Evolutionary conservation across 2,329 filamentous ascomycete species (phyloP).

Genomic region (Fusarium ambrosium): DNA sequence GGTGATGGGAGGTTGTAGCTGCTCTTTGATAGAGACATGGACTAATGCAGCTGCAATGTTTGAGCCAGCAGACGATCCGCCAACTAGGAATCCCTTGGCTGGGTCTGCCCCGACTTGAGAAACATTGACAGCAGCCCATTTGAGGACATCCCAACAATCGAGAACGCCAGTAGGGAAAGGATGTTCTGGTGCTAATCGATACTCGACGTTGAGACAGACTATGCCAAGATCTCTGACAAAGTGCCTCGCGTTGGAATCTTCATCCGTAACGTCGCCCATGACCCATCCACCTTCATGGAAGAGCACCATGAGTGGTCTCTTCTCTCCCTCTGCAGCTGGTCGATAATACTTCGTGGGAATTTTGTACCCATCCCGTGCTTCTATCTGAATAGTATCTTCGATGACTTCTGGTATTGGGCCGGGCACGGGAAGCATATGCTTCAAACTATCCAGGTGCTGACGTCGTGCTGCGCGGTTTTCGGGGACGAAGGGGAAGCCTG

Average conservation of each 20-base stretch:
- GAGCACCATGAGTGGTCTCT: neutral
- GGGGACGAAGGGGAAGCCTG: neutral
- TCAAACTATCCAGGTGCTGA: neutral
- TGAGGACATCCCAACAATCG: constrained; percentile 10
- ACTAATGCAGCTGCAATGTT: neutral
- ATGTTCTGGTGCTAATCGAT: constrained; percentile 7
- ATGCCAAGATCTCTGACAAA: neutral
- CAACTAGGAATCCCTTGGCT: neutral
- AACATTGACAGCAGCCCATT: constrained; percentile 6
- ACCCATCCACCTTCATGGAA: constrained; percentile 10
- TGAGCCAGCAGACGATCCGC: constrained; percentile 1
- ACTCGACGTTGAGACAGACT: neutral
- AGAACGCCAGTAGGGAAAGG: constrained; percentile 1
- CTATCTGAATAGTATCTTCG: neutral
- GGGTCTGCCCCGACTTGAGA: neutral
- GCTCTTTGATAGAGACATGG: neutral
- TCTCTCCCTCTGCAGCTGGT: neutral
- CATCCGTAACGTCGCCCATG: neutral
- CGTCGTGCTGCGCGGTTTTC: constrained; percentile 6
- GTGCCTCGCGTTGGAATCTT: constrained; percentile 3
- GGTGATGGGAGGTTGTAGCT: neutral
- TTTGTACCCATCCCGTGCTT: neutral
- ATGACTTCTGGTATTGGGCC: neutral
- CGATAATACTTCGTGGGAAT: neutral
- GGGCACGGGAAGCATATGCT: neutral